Percentiles rank a stretch among this genome's conserved stretches.
Evolutionary conservation across 108 stramenopile genomes (phyloP).

Genomic region (Conticribra guillardii): DNA sequence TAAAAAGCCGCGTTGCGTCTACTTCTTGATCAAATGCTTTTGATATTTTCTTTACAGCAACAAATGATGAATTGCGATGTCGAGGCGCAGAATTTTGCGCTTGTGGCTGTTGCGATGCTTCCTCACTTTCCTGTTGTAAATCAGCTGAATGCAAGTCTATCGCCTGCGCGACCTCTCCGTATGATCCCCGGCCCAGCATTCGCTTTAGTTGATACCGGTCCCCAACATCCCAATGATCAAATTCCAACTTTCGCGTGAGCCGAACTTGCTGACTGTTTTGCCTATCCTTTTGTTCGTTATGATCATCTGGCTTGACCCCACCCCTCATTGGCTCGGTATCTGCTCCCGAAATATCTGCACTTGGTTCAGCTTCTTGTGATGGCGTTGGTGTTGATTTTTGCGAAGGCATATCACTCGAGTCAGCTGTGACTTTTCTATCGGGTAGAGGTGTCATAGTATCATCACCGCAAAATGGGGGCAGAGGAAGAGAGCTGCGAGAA

Average conservation of each 20-base stretch:
- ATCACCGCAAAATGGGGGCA: constrained; percentile 18
- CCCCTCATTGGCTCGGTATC: constrained; percentile 30
- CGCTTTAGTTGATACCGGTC: constrained; percentile 85
- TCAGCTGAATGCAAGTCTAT: constrained; percentile 59
- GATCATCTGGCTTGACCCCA: not conserved
- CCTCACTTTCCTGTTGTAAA: constrained; percentile 11
- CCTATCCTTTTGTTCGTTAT: constrained; percentile 10
- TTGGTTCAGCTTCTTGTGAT: constrained; percentile 25
- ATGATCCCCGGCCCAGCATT: constrained; percentile 92
- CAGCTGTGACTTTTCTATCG: not conserved
- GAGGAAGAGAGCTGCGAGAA: not conserved
- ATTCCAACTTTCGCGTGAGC: constrained; percentile 48
- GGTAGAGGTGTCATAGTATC: constrained; percentile 27
- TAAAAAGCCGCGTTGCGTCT: constrained; percentile 88
- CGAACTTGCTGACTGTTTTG: not conserved
- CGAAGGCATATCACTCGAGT: not conserved
- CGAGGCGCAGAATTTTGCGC: constrained; percentile 3
- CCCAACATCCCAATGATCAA: constrained; percentile 93
- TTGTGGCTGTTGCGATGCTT: not conserved
- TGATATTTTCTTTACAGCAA: constrained; percentile 95
- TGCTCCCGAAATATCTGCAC: constrained; percentile 27
- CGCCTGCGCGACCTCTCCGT: constrained; percentile 98
- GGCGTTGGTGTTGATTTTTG: constrained; percentile 13
- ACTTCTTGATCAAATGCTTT: constrained; percentile 94
- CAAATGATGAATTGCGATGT: constrained; percentile 58